Base-by-base conservation (phyloP, 208 protist genomes). In the Trypanosoma boissoni region DNA sequence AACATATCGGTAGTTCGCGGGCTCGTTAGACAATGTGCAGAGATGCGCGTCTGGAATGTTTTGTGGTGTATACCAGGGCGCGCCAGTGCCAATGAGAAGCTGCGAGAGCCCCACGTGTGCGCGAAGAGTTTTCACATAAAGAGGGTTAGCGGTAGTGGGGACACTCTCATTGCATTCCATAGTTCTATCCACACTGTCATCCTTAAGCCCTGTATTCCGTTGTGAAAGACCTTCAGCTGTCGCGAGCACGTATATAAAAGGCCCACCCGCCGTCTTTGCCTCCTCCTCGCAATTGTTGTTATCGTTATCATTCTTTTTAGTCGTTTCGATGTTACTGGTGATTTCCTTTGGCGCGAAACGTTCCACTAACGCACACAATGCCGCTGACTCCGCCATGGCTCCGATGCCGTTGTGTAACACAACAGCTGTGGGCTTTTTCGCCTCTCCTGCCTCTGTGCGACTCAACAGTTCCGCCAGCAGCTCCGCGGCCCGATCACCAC, bases 51-150 rank as follows among this genome's bases (percentile, higher is more conserved):
- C 88, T 8, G 72, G 72, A 23, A 94, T 68, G 60, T 79, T 88
- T 56, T 90, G 83, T 34, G 88, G 84, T 2, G 84, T 91, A 34
- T 68, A 52, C 75, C 76, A 91, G 14, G 88, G 88, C 37, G 80
- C 62, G 18, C 69, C 74, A 23, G 82, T 88, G 24, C 69, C 72
- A 37, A 91, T 63, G 5, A 94, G 64, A 45, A 92, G 63, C 56
- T 89, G 85, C 16, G 78, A 78, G 23, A 68, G 64, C 3, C 26
- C 45, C 18, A 78, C 54, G 8, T 46, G 48, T 10, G 52, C 27
- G 18, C 57, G 46, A 12, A 68, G 52, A 12, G 32, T 27, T n/a
- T 53, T n/a, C 18, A 29, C 34, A 68, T 54, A 59, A 23, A 42
- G 49, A 20, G 42, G 29, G 2, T 37, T 54, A 43, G 32, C 27